Conservation (phyloP, 1,284 basidiomycete genomes). For the Takashimella tepidaria region DNA sequence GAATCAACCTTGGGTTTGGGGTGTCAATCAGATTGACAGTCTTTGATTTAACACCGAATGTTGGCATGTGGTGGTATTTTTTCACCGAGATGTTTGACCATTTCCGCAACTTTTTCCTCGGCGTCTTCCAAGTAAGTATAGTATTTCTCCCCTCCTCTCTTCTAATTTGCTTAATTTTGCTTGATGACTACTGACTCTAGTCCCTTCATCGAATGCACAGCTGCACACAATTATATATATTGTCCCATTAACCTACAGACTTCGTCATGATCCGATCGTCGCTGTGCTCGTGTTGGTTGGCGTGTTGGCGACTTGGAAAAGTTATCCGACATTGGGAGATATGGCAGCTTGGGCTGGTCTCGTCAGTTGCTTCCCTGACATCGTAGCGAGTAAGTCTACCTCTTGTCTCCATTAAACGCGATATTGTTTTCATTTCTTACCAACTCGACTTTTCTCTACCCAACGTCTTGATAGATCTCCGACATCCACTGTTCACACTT, state of each 20-base stretch:
- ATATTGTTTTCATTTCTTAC: background rate
- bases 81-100: conserved; percentile 99
- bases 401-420: too few relatives aligned
- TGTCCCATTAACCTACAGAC: conserved; percentile 78
- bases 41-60: conserved; percentile 85
- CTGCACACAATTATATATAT: conserved; percentile 81
- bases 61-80: conserved; percentile 98
- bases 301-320: conserved; percentile 77
- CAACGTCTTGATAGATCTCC: conserved; percentile 60
- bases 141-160: too few relatives aligned
- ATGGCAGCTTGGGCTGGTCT: conserved; percentile 78
- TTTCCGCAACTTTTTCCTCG: conserved; percentile 90
- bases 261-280: conserved; percentile 82
- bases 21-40: conserved; percentile 58
- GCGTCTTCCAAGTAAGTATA: conserved; percentile 78
- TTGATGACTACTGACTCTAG: too few relatives aligned
- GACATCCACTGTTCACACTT: conserved; percentile 78
- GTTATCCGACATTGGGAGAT: conserved; percentile 87
- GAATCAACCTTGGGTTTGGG: background rate
- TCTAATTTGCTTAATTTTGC: too few relatives aligned
- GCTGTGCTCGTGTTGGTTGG: conserved; percentile 72
- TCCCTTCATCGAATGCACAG: conserved; percentile 51
- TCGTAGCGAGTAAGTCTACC: conserved; percentile 68
- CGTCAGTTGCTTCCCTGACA: conserved; percentile 75
- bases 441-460: background rate